Evolutionary conservation across 2,329 filamentous ascomycete genomes (phyloP), one percentile per base, ranked within the genome.

Genomic region (Pseudogymnoascus verrucosus): DNA sequence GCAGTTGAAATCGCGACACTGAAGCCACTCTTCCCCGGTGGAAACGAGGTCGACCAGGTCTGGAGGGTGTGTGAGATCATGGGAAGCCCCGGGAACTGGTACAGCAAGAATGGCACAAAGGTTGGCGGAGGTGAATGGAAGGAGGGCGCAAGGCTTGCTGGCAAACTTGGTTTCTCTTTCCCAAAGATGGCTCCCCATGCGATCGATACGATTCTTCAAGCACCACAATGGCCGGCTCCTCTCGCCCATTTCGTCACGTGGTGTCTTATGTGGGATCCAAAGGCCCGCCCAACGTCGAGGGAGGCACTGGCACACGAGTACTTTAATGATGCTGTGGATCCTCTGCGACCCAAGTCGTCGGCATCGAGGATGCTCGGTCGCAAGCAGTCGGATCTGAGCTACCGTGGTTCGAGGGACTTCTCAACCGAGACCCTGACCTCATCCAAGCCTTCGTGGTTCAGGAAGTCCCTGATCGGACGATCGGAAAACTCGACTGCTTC

Each of bases 61-160:
- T 99, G 95, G 95, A 88, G 95, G 69, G 91, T 99, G 0, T 99
- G 95, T 74, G 95, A 99, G 75, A 96, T 99, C 64, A 99, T 99
- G 95, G 95, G 95, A 60, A 98, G 93, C 78, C 95, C 95, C 2
- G 95, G 95, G 51, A 93, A 93, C 78, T 99, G 95, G 95, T 95
- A 96, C 75, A 96, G 90, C 80, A 97, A 97, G 77, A 82, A 90
- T 4, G 93, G 93, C 23, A 81, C 82, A 26, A 89, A 88, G 68
- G 90, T 99, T 28, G 95, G 95, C 63, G 95, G 95, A 72, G 95
- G 95, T 71, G 95, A 99, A 70, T 99, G 95, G 95, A 91, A 92
- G 71, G 95, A 99, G 64, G 95, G 95, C 64, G 92, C 92, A 54
- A 85, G 91, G 66, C 81, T 99, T 65, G 95, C 95, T 64, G 91